phyloP scores from a whole-genome alignment of 2,329 filamentous ascomycete species.

The Aspergillus spinulosporus region DNA sequence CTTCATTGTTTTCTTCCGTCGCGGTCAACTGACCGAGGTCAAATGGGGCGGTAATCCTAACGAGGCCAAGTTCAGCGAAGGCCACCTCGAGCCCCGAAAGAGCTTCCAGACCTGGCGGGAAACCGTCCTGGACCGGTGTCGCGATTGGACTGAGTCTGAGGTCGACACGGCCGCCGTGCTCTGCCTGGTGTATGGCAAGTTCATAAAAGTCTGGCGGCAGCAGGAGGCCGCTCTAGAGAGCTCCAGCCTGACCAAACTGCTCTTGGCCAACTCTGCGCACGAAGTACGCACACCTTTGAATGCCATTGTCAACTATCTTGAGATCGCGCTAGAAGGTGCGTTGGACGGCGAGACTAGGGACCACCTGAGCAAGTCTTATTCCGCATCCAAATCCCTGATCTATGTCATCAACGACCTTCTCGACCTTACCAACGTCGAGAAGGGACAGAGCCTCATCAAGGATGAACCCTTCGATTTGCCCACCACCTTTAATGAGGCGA shows the following conservation, averaged over 20 bases:
- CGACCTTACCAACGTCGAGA: constrained; percentile 84
- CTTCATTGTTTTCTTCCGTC: constrained; percentile 91
- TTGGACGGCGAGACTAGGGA: constrained; percentile 82
- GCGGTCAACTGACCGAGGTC: constrained; percentile 74
- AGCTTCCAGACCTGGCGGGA: constrained; percentile 84
- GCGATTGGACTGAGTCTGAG: constrained; percentile 87
- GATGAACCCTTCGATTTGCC: constrained; percentile 76
- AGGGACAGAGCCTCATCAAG: constrained; percentile 75
- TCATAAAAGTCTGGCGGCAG: constrained; percentile 90
- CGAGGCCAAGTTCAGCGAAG: constrained; percentile 68
- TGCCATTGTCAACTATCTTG: constrained; percentile 91
- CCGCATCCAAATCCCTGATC: constrained; percentile 86
- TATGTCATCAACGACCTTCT: constrained; percentile 92
- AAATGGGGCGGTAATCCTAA: constrained; percentile 66
- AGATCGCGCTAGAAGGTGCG: constrained; percentile 80
- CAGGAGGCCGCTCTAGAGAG: constrained; percentile 82
- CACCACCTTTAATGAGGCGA: constrained; percentile 72
- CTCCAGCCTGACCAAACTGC: constrained; percentile 73
- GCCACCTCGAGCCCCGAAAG: constrained; percentile 74
- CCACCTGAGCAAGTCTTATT: constrained; percentile 80
- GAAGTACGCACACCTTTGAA: constrained; percentile 89
- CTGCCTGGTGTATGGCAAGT: constrained; percentile 83
- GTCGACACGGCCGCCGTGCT: constrained; percentile 85
- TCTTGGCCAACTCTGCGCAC: constrained; percentile 86
- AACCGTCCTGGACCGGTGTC: constrained; percentile 75